Evolutionary conservation across 192 early-diverging fungal genomes (phyloP), one percentile per base, ranked within the genome.

Genomic region (Coemansia sp.): DNA sequence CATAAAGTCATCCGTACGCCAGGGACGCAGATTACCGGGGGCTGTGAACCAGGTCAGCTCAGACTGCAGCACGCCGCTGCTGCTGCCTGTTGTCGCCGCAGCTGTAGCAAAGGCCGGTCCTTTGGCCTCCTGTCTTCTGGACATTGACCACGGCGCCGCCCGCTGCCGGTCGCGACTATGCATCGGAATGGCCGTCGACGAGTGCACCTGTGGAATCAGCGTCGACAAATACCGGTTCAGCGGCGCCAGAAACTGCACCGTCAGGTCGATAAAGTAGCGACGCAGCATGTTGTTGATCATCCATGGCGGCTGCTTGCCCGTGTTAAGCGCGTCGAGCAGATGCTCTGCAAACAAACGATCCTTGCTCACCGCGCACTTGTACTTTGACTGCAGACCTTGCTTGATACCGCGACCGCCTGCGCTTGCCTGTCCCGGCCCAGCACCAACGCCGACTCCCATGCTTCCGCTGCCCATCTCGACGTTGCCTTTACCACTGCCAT

Each of bases 241-340:
- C n/a, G 97, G 97, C 25, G 91, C 92, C 62, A 98, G 72, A 64
- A 98, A 96, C 77, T 90, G 85, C 64, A 94, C 93, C 0, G 95
- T 94, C 46, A 98, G 72, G 49, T 96, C 95, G 18, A 91, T 84
- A 85, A 97, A 97, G 71, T 98, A 87, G 51, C 93, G 81, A 23
- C 97, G 83, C 42, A 98, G 75, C 68, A 89, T 89, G 74, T 98
- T 98, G 82, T 98, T 92, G 45, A 97, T 68, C n/a, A 88, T 60
- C 83, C 77, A 89, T 36, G 82, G 87, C 60, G 88, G 71, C 55
- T 89, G 83, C 54, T 85, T 84, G 35, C 92, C 88, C 6, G 85
- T 83, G 16, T 89, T 86, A 22, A 87, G 82, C 18, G 88, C 86
- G 58, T 87, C 87, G 20, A 88, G 85, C 29, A 94, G 67, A 59